phyloP scores from a whole-genome alignment of 148 eudicot species.

The Fallopia convolvulus region DNA sequence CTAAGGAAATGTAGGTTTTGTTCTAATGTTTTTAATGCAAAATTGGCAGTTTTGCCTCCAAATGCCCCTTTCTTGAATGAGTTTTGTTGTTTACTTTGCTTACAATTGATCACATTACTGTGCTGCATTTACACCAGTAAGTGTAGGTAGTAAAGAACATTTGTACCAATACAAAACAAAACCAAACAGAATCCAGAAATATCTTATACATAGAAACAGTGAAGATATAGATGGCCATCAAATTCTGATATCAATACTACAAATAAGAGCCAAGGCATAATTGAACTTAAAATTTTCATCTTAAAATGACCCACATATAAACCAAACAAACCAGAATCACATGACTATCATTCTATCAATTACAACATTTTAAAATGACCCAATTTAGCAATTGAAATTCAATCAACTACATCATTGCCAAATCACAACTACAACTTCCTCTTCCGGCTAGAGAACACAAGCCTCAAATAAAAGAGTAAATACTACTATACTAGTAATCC shows the following conservation, averaged over 20 bases:
- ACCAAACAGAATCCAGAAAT: too few species aligned
- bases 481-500: too few species aligned
- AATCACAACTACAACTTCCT: background rate
- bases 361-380: too few species aligned
- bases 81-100: background rate
- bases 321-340: background rate
- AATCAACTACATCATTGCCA: background rate
- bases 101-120: too few species aligned
- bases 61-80: background rate
- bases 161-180: too few species aligned
- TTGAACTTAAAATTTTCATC: background rate
- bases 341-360: background rate
- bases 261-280: background rate
- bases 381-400: background rate
- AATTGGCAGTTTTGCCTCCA: slow-evolving; percentile 7
- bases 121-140: too few species aligned
- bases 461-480: background rate
- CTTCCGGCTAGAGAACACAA: background rate
- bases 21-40: background rate
- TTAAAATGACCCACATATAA: background rate
- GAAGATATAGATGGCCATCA: too few species aligned
- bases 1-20: background rate
- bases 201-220: too few species aligned
- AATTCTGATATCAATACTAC: background rate
- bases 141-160: too few species aligned